Conservation (phyloP, 768 basidiomycete genomes). For the Ephemerocybe angulata region DNA sequence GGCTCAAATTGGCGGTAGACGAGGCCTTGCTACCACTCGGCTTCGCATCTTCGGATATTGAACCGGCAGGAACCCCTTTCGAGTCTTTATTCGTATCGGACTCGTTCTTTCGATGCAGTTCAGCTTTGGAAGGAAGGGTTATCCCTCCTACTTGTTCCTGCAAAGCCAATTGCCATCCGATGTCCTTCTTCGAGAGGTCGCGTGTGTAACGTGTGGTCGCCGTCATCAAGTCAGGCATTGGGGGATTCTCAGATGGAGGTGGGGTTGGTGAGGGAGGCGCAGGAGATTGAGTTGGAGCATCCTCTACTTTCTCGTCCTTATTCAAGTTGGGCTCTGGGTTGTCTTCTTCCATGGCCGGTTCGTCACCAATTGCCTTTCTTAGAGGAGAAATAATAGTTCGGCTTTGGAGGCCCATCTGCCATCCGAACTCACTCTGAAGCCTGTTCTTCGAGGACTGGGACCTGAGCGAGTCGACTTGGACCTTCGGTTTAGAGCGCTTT, state of each 20-base stretch:
- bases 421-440: constrained; percentile 8
- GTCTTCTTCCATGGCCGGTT: no score
- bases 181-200: constrained; percentile 6
- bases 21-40: background rate
- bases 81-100: background rate
- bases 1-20: background rate
- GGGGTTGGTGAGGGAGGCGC: no score
- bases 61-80: background rate
- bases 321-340: no score
- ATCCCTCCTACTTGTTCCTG: background rate
- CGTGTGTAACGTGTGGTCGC: background rate
- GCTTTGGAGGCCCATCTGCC: constrained; percentile 8
- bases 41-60: background rate
- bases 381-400: no score
- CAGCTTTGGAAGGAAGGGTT: background rate
- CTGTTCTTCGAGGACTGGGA: background rate
- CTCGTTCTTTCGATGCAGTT: background rate
- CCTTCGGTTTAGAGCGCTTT: background rate
- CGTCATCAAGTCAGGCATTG: background rate
- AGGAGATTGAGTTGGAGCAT: background rate
- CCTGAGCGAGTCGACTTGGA: background rate
- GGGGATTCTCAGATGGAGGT: no score
- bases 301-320: background rate
- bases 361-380: no score
- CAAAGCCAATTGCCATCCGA: constrained; percentile 11